Evolutionary conservation across 192 early-diverging fungal genomes (phyloP).

Genomic region (Rhizophagus clarus): DNA sequence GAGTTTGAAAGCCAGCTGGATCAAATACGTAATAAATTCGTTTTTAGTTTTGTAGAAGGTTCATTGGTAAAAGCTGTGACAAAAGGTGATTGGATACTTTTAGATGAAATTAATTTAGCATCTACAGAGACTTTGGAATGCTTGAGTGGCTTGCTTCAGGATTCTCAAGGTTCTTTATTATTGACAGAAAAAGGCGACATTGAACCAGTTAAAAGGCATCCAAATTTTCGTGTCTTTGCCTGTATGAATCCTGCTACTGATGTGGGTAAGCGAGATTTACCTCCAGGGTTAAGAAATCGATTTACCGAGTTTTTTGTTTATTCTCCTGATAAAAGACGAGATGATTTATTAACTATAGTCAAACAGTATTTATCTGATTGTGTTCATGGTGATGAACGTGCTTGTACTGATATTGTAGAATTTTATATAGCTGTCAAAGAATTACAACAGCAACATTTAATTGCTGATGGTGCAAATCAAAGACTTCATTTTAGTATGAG

Average conservation of each 20-base stretch:
- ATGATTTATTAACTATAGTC: slow-evolving; percentile 85
- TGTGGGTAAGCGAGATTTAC: slow-evolving; percentile 95
- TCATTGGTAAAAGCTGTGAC: slow-evolving; percentile 86
- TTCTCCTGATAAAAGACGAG: slow-evolving; percentile 76
- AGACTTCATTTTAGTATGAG: slow-evolving; percentile 91
- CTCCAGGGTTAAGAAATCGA: slow-evolving; percentile 85
- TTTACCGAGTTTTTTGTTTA: slow-evolving; percentile 97
- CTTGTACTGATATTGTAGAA: slow-evolving; percentile 69
- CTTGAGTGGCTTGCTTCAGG: slow-evolving; percentile 86
- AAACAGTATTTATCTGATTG: slow-evolving; percentile 72
- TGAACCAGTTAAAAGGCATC: slow-evolving; percentile 83
- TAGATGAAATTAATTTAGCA: slow-evolving; percentile 98
- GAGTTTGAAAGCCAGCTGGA: slow-evolving; percentile 78
- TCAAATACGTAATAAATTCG: slow-evolving; percentile 69
- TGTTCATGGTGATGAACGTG: slow-evolving; percentile 56
- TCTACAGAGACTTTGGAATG: slow-evolving; percentile 94
- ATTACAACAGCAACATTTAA: slow-evolving; percentile 64
- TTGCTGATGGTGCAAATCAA: slow-evolving; percentile 90
- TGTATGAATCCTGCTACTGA: slow-evolving; percentile 99
- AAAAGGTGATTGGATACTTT: slow-evolving; percentile 92
- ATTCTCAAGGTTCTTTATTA: slow-evolving; percentile 75
- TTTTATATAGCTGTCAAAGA: slow-evolving; percentile 82
- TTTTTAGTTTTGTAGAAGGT: slow-evolving; percentile 96
- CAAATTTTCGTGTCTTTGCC: slow-evolving; percentile 92
- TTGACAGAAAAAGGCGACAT: slow-evolving; percentile 92